Base-by-base conservation (phyloP, 2,329 filamentous ascomycete genomes). In the Talaromyces sp. region DNA sequence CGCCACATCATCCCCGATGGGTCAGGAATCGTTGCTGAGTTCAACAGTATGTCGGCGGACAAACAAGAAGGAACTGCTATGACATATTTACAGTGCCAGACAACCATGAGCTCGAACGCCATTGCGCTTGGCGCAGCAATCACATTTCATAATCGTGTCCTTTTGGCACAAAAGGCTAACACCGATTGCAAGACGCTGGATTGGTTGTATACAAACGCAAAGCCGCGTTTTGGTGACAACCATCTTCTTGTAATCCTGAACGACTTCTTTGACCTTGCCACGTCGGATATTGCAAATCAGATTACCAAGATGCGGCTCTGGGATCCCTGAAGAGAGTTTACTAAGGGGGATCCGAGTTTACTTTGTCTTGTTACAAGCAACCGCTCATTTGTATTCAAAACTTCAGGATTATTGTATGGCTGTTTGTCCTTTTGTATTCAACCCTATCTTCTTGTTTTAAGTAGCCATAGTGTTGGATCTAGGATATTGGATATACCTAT, bases 191-290 rank as follows among this genome's bases (percentile, higher is more conserved):
- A 79, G 69, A 78, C 77, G 5, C 61, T 81, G 64, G 78, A 78
- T 6, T 74, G 80, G 73, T 69, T 80, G 58, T 67, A 70, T 48
- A 70, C 73, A 5, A 77, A 81, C 57, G 71, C 69, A 1, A 64
- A 74, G 17, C 67, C 63, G 41, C 65, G 66, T n/a, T 70, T 80
- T 56, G 66, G 65, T 46, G 61, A 65, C 10, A 73, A 76, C n/a
- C 67, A 75, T 48, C 65, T 76, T 2, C 71, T 81, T 0, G 76
- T 80, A 2, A 67, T 79, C 17, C 72, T 81, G 69, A 81, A 82
- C 68, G 80, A 81, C 59, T 81, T 80, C 61, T 73, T 81, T 46
- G 78, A 81, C 62, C 79, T 79, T 0, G 78, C 71, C 21, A 80
- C 78, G 19, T 28, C 25, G 25, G 25, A 28, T 7, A 28, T 28